phyloP scores from a whole-genome alignment of 305 asterid species.

The Solanum chacoense region DNA sequence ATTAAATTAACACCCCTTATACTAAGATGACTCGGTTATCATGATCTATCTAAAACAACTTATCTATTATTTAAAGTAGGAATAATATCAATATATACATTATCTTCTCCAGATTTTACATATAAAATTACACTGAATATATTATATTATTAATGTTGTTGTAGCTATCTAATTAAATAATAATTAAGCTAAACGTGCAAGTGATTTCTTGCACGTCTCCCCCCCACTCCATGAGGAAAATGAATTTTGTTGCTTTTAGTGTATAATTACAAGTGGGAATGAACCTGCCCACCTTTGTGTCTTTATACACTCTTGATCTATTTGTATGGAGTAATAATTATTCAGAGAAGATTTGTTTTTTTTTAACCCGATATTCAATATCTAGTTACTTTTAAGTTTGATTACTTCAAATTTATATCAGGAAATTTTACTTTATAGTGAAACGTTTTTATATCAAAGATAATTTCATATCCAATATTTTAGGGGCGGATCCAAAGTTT shows the following conservation, averaged over 20 bases:
- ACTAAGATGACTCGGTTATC: fast-evolving
- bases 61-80: neutral
- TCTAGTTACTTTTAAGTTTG: neutral
- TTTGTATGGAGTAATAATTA: neutral
- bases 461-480: neutral
- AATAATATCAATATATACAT: neutral
- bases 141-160: neutral
- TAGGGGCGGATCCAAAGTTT: neutral
- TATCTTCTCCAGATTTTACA: fast-evolving
- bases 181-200: neutral
- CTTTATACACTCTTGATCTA: neutral
- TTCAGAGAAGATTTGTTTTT: neutral
- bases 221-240: neutral
- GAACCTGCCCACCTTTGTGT: neutral
- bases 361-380: neutral
- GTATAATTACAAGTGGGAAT: neutral
- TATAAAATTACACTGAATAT: neutral
- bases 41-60: neutral
- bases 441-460: fast-evolving
- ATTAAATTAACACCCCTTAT: neutral
- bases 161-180: neutral
- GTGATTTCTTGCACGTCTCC: neutral
- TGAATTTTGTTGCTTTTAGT: neutral
- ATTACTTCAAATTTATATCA: neutral
- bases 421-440: fast-evolving